Percentiles rank a stretch among this genome's conserved stretches.
Conservation (phyloP, 2,329 filamentous ascomycete species). For the Xylariaceae sp. region DNA sequence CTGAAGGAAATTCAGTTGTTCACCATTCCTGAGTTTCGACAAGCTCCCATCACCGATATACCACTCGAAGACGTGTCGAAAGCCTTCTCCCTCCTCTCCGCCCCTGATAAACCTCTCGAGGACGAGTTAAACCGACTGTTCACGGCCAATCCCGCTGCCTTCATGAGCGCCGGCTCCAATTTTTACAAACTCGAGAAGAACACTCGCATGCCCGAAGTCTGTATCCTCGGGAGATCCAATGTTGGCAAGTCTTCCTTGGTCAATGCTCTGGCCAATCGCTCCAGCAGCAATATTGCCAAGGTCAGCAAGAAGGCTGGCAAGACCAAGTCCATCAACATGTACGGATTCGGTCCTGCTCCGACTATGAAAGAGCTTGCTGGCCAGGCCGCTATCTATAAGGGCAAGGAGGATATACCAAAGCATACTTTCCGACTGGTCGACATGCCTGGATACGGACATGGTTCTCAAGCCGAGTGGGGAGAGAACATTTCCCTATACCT, state of each 20-base stretch:
- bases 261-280: conserved; percentile 68
- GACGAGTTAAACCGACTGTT: conserved; percentile 24
- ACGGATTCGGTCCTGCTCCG: conserved; percentile 45
- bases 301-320: conserved; percentile 49
- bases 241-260: conserved; percentile 87
- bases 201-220: conserved; percentile 57
- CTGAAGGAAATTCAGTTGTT: no score
- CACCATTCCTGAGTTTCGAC: conserved; percentile 28
- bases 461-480: conserved; percentile 48
- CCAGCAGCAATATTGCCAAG: conserved; percentile 41
- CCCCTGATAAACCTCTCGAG: conserved; percentile 21
- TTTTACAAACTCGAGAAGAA: conserved; percentile 50
- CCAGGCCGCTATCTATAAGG: conserved; percentile 18
- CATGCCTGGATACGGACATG: conserved; percentile 49
- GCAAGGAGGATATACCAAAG: conserved; percentile 38
- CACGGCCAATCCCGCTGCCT: conserved; percentile 23
- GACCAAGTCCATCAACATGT: conserved; percentile 54
- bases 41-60: conserved; percentile 23
- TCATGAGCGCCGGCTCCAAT: conserved; percentile 25
- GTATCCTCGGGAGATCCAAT: conserved; percentile 82
- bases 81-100: conserved; percentile 23
- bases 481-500: conserved; percentile 50
- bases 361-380: conserved; percentile 23
- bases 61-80: conserved; percentile 29
- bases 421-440: conserved; percentile 49